Percentiles rank a stretch among this genome's conserved stretches.
Evolutionary conservation across 208 protist species (phyloP).

Genomic region (Wallacemonas sp.): DNA sequence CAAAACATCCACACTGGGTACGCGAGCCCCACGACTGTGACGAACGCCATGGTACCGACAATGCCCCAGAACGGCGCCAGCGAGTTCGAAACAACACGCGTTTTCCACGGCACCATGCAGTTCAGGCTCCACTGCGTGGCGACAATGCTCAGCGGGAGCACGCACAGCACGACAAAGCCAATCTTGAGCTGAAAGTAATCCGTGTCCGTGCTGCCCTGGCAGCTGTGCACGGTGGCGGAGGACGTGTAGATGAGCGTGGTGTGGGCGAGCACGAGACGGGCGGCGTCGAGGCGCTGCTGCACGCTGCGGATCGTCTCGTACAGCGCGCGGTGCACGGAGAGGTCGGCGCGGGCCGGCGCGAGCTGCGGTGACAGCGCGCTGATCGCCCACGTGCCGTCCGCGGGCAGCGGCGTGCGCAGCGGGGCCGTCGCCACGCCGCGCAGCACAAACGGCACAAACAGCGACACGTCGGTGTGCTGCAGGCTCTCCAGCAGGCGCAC

Average conservation of each 20-base stretch:
- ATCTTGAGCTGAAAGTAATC: slow-evolving; percentile 62
- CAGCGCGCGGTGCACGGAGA: not conserved
- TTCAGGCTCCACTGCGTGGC: slow-evolving; percentile 79
- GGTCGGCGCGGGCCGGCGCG: not conserved
- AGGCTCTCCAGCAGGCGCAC: slow-evolving; percentile 48
- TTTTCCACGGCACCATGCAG: slow-evolving; percentile 45
- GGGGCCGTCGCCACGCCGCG: not conserved
- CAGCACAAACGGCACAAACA: slow-evolving; percentile 34
- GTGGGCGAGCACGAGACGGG: slow-evolving; percentile 52
- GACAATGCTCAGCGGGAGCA: slow-evolving; percentile 54
- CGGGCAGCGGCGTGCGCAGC: not conserved
- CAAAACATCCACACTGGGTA: slow-evolving; percentile 51
- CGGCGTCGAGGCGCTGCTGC: slow-evolving; percentile 35
- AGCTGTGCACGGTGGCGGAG: slow-evolving; percentile 44
- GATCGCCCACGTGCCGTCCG: not conserved
- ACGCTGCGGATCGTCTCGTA: slow-evolving; percentile 6
- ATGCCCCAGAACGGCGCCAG: slow-evolving; percentile 57
- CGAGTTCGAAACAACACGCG: slow-evolving; percentile 11
- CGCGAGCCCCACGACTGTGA: slow-evolving; percentile 23
- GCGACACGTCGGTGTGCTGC: slow-evolving; percentile 31
- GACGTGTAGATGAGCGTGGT: slow-evolving; percentile 72
- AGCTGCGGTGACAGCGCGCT: not conserved
- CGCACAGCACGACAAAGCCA: slow-evolving; percentile 40
- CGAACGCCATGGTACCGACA: slow-evolving; percentile 27
- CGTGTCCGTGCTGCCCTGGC: slow-evolving; percentile 37